Percentiles rank a stretch among this genome's conserved stretches.
Conservation (phyloP, 345 rosid genomes). For the Bruguiera sexangula region DNA sequence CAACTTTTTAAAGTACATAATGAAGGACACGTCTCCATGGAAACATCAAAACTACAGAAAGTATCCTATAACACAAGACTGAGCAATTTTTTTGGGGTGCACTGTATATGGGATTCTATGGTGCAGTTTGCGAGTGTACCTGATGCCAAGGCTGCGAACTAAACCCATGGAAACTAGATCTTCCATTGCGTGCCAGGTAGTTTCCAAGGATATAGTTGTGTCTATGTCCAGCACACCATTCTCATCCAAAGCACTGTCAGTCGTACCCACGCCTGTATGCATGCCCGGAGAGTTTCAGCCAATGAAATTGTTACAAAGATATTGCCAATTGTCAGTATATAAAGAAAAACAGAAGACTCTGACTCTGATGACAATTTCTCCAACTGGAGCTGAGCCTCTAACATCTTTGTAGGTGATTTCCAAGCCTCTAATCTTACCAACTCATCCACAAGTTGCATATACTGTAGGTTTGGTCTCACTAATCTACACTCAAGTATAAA, state of each 20-base stretch:
- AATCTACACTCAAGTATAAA: no score
- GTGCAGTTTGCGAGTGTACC: conserved; percentile 28
- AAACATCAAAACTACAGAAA: no score
- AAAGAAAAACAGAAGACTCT: not conserved
- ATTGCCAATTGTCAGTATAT: not conserved
- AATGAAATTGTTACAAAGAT: not conserved
- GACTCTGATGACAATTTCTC: not conserved
- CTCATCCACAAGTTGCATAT: not conserved
- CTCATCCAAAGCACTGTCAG: conserved; percentile 63
- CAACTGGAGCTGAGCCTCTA: not conserved
- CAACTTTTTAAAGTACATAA: not conserved
- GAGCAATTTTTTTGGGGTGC: not conserved
- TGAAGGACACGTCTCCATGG: not conserved
- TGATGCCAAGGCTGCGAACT: conserved; percentile 84
- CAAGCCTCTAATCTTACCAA: not conserved
- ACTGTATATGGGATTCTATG: not conserved
- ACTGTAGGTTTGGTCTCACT: not conserved
- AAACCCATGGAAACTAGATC: conserved; percentile 76
- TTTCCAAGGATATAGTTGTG: conserved; percentile 71
- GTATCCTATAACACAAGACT: no score
- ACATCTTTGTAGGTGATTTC: not conserved
- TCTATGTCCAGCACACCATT: conserved; percentile 82
- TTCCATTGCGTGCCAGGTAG: conserved; percentile 94
- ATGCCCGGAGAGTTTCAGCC: conserved; percentile 1
- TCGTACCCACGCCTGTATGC: conserved; percentile 63